These are phyloP conservation scores for Crucibulum laeve DNA, from an alignment of 768 basidiomycete species.

Conservation along the genomic window DNA sequence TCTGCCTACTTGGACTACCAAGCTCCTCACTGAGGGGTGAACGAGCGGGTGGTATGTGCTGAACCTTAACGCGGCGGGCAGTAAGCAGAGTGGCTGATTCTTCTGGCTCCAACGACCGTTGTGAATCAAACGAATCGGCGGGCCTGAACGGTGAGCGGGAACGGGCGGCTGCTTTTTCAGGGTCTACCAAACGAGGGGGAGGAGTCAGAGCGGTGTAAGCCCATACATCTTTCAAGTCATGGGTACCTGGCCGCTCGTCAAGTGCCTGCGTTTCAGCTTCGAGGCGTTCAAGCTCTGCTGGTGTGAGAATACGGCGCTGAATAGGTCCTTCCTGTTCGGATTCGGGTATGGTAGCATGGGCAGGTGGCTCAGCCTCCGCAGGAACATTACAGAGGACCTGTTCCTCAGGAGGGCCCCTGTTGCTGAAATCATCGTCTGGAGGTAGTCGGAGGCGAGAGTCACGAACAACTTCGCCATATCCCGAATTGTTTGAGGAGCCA, in stretches of 20 bases:
- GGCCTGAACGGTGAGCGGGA: conserved; percentile 11
- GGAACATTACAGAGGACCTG: too few species aligned
- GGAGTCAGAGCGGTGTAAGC: conserved; percentile 26
- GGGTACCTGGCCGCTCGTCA: too few species aligned
- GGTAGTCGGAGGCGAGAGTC: too few species aligned
- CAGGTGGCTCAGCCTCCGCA: too few species aligned
- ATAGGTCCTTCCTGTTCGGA: too few species aligned
- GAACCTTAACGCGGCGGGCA: conserved; percentile 44
- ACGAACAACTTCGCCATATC: too few species aligned
- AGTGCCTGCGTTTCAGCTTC: too few species aligned
- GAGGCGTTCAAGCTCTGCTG: too few species aligned
- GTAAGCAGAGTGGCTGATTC: conserved; percentile 47
- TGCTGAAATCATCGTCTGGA: too few species aligned
- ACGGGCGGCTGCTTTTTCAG: conserved; percentile 17
- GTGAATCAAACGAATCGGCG: conserved; percentile 17
- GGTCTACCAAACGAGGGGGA: conserved; percentile 30
- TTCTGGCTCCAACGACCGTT: conserved; percentile 32
- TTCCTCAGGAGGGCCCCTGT: too few species aligned
- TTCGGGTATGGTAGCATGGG: too few species aligned
- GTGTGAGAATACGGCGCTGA: too few species aligned
- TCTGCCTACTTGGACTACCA: conserved; percentile 11
- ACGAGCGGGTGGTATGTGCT: conserved; percentile 28
- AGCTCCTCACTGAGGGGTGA: conserved; percentile 11
- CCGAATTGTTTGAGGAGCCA: conserved; percentile 35
- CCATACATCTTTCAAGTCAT: conserved; percentile 24